These are phyloP conservation scores for Lablab purpureus DNA, from an alignment of 306 rosid genomes.

Conservation along the genomic window DNA sequence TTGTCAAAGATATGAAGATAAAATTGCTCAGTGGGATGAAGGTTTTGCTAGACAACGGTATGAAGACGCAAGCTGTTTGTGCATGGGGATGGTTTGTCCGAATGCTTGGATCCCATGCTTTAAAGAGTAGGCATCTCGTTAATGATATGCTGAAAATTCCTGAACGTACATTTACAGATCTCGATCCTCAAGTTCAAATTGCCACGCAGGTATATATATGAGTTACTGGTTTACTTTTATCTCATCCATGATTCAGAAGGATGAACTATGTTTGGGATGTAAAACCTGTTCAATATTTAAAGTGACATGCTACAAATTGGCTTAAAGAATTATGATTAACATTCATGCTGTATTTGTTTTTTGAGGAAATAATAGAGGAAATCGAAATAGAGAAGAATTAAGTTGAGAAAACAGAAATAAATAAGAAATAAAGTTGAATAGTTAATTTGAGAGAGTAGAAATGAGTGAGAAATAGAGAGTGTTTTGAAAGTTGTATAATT, in stretches of 20 bases:
- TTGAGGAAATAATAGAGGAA: too few species aligned
- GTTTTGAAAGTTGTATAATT: too few species aligned
- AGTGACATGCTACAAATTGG: not conserved
- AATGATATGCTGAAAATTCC: slow-evolving; percentile 88
- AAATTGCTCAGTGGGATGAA: slow-evolving; percentile 69
- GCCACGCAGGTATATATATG: slow-evolving; percentile 76
- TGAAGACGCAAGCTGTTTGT: slow-evolving; percentile 73
- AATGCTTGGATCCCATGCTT: slow-evolving; percentile 72
- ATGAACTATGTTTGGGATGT: slow-evolving; percentile 38
- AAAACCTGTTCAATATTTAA: slow-evolving; percentile 25
- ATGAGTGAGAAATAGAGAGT: too few species aligned
- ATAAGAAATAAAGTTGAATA: too few species aligned
- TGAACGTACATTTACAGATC: slow-evolving; percentile 79
- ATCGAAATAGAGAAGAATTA: too few species aligned
- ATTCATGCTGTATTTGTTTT: not conserved
- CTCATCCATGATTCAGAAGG: slow-evolving; percentile 40
- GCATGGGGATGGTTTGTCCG: slow-evolving; percentile 95
- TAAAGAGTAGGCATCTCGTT: slow-evolving; percentile 69
- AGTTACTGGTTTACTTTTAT: slow-evolving; percentile 31
- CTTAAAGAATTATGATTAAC: slow-evolving; percentile 22
- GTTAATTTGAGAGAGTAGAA: too few species aligned
- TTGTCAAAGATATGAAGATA: slow-evolving; percentile 76
- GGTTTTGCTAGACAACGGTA: slow-evolving; percentile 64
- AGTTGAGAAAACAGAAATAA: too few species aligned
- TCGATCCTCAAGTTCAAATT: slow-evolving; percentile 80